Evolutionary conservation across 805 yeast species (phyloP), one percentile per base, ranked within the genome.

Genomic region (Candida succiphila): DNA sequence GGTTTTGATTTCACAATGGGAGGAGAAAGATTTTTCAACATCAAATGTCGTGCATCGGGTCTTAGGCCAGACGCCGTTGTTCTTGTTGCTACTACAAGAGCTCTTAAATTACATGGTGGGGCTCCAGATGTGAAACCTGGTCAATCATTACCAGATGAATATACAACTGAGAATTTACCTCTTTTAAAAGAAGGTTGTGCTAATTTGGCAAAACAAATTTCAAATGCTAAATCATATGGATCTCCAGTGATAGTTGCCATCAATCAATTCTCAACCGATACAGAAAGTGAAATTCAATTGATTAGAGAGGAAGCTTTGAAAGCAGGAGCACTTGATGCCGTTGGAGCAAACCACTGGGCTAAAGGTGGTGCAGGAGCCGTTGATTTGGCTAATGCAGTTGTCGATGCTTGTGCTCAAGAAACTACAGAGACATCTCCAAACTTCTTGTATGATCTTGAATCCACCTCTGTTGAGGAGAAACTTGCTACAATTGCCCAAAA

Each of bases 1-100:
- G 94, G 94, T 41, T 82, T 82, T 61, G 94, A 82, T 58, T 82
- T 82, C 67, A 82, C 92, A 33, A 82, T 82, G 94, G 94, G 94
- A 53, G 94, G 94, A 56, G 94, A 82, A 63, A 67, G 94, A 60
- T 82, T 82, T 58, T 66, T 79, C 56, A 80, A 82, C 59, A 82
- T 82, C 61, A 82, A 82, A 58, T 78, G 88, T 55, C 71, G 92
- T 53, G 69, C 87, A 8, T 75, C 85, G n/a, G 92, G 89, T 7
- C 64, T 81, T 41, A 66, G 65, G 21, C 94, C 94, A 15, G 85
- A 82, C 54, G 77, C 73, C 30, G 81, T 82, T 42, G 85, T 82
- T 30, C 69, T 82, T 46, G 94, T 82, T 39, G 92, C 94, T 33
- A 82, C 94, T 25, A 79, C 80, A 16, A 72, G 94, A 61, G 94